A percentile compares a stretch with the other conserved stretches of the same genome.
Conservation (phyloP, 2,329 filamentous ascomycete species). For the Beauveria brongniartii region DNA sequence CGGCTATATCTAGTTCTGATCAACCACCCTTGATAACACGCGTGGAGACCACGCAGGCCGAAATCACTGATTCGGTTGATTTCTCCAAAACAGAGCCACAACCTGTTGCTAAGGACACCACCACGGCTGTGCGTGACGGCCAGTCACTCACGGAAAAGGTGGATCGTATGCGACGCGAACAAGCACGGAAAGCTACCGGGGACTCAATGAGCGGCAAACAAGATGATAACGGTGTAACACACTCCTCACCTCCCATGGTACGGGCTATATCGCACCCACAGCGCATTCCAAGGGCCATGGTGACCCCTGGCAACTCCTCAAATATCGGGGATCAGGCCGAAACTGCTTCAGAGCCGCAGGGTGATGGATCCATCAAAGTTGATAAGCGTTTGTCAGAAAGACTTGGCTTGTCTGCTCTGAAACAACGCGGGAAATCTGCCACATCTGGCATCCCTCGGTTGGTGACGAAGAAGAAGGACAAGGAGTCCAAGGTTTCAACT, state of each 20-base stretch:
- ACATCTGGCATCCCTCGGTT: slow-evolving; percentile 85
- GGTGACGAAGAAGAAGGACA: slow-evolving; percentile 63
- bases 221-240: slow-evolving; percentile 32
- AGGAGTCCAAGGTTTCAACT: slow-evolving; percentile 75
- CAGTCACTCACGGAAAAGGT: slow-evolving; percentile 37
- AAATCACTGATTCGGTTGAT: slow-evolving; percentile 6
- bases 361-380: slow-evolving; percentile 36
- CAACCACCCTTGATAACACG: slow-evolving; percentile 5
- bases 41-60: slow-evolving; percentile 6
- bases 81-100: neutral
- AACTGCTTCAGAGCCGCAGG: slow-evolving; percentile 12
- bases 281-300: neutral
- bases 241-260: slow-evolving; percentile 43
- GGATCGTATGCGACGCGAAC: slow-evolving; percentile 44
- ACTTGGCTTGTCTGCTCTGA: slow-evolving; percentile 57
- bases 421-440: slow-evolving; percentile 45
- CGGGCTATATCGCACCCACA: slow-evolving; percentile 45
- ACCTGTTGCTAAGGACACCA: neutral
- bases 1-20: slow-evolving; percentile 16
- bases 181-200: slow-evolving; percentile 24
- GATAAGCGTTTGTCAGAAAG: slow-evolving; percentile 76
- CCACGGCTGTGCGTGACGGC: slow-evolving; percentile 14
- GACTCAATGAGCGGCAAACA: slow-evolving; percentile 19
- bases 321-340: neutral
- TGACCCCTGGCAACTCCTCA: neutral